A percentile compares a stretch with the other conserved stretches of the same genome.
Conservation (phyloP, 768 basidiomycete species). For the Termitomyces sp. region DNA sequence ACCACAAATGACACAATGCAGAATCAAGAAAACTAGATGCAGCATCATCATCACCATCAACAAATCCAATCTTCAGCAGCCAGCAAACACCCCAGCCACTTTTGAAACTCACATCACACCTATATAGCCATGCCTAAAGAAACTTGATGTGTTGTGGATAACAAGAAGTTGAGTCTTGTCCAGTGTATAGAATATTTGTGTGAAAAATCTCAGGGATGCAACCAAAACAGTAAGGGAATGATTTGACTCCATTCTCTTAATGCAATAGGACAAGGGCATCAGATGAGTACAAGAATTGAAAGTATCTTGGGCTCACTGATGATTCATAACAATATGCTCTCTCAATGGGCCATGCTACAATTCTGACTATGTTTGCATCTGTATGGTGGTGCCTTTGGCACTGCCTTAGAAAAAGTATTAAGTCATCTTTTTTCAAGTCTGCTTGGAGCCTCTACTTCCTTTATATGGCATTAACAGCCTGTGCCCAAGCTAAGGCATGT, state of each 20-base stretch:
- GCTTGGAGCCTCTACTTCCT: no score
- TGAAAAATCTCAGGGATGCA: conserved; percentile 19
- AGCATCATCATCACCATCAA: conserved; percentile 18
- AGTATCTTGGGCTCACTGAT: conserved; percentile 27
- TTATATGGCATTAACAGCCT: no score
- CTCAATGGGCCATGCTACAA: no score
- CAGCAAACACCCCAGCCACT: conserved; percentile 21
- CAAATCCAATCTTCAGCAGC: conserved; percentile 34
- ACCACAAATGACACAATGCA: conserved; percentile 25
- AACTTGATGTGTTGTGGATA: conserved; percentile 26
- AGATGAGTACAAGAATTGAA: conserved; percentile 25
- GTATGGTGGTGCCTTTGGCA: no score
- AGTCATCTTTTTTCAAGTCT: no score
- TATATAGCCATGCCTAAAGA: conserved; percentile 36
- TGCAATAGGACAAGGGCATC: conserved; percentile 23
- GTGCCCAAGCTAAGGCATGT: no score
- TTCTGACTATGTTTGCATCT: no score
- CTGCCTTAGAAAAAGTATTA: no score
- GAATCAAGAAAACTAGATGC: conserved; percentile 45
- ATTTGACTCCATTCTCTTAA: conserved; percentile 2
- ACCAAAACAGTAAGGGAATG: conserved; percentile 20
- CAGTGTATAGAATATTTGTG: conserved; percentile 12
- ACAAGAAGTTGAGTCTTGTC: not conserved
- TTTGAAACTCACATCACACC: conserved; percentile 17
- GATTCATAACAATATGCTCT: no score